Conservation (phyloP, 352 stramenopile genomes). For the Phytophthora sp. region DNA sequence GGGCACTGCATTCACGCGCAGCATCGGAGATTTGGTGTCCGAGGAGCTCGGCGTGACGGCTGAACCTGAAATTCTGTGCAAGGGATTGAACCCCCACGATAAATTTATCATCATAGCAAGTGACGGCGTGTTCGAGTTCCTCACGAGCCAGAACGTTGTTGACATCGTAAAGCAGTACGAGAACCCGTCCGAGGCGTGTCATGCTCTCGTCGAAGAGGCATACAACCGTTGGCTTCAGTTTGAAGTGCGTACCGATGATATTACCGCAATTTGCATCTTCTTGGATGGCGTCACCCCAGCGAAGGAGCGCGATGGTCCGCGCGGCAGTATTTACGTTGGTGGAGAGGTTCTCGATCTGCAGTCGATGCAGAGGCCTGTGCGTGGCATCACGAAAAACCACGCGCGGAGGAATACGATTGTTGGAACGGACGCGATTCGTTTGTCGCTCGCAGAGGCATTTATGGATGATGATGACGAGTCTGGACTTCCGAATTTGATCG, state of each 20-base stretch:
- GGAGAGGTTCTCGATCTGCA: constrained; percentile 83
- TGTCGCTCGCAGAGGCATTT: constrained; percentile 72
- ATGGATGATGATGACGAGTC: constrained; percentile 41
- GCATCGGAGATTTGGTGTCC: constrained; percentile 94
- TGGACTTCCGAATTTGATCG: constrained; percentile 30
- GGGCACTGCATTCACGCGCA: constrained; percentile 98
- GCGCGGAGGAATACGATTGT: constrained; percentile 82
- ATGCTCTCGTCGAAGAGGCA: constrained; percentile 89
- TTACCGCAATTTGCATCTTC: constrained; percentile 92
- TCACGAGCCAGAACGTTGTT: constrained; percentile 94
- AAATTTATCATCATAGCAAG: constrained; percentile 93
- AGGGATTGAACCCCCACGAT: constrained; percentile 88
- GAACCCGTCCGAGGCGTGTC: constrained; percentile 89
- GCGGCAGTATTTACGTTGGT: constrained; percentile 85
- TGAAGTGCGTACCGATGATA: constrained; percentile 95
- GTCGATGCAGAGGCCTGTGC: constrained; percentile 85
- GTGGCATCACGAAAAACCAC: constrained; percentile 70
- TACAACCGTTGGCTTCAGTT: constrained; percentile 95
- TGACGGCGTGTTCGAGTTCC: constrained; percentile 96
- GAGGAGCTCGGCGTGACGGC: constrained; percentile 92
- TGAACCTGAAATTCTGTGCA: constrained; percentile 93
- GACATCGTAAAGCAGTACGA: constrained; percentile 90
- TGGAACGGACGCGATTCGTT: constrained; percentile 80
- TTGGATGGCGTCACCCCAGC: constrained; percentile 67
- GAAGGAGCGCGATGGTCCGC: constrained; percentile 62